A percentile compares a stretch with the other conserved stretches of the same genome.
Evolutionary conservation across 1,284 basidiomycete genomes (phyloP).

Genomic region (Takashimella koratensis): DNA sequence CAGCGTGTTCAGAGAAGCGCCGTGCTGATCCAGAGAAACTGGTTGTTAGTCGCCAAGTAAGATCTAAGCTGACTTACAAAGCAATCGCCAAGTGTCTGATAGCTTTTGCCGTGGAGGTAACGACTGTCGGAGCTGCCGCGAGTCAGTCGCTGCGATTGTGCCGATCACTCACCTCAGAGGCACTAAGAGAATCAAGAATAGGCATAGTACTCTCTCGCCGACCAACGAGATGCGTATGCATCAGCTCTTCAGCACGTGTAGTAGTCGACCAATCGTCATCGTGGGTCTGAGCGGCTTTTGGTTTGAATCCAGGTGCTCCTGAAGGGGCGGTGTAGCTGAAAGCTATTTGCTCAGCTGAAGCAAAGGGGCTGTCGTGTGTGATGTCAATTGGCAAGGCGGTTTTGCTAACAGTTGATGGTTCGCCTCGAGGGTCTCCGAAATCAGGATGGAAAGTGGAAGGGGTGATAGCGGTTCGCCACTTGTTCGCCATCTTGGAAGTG

Average conservation of each 20-base stretch:
- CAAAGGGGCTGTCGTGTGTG: slow-evolving; percentile 44
- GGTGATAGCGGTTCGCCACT: slow-evolving; percentile 14
- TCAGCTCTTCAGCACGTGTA: slow-evolving; percentile 38
- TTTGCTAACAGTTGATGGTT: slow-evolving; percentile 7
- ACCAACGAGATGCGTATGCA: slow-evolving; percentile 50
- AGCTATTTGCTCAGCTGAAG: slow-evolving; percentile 23
- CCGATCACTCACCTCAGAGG: not conserved
- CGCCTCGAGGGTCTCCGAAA: not conserved
- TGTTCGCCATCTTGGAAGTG: slow-evolving; percentile 9
- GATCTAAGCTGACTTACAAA: slow-evolving; percentile 56
- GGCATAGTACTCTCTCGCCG: slow-evolving; percentile 57
- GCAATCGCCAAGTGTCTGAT: slow-evolving; percentile 72
- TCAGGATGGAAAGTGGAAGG: not conserved
- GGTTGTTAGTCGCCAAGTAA: slow-evolving; percentile 1
- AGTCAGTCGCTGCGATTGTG: not conserved
- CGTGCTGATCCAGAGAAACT: slow-evolving; percentile 86
- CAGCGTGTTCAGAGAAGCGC: slow-evolving; percentile 84
- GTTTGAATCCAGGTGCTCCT: slow-evolving; percentile 71
- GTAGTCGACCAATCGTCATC: slow-evolving; percentile 33
- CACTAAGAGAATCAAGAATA: slow-evolving; percentile 51
- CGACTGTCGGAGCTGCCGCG: slow-evolving; percentile 60
- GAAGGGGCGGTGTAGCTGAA: slow-evolving; percentile 58
- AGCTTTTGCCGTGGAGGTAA: slow-evolving; percentile 79
- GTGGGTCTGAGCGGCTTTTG: slow-evolving; percentile 33
- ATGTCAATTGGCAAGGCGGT: slow-evolving; percentile 39